phyloP scores from a whole-genome alignment of 306 rosid species.

The Vigna reflexopilosa region DNA sequence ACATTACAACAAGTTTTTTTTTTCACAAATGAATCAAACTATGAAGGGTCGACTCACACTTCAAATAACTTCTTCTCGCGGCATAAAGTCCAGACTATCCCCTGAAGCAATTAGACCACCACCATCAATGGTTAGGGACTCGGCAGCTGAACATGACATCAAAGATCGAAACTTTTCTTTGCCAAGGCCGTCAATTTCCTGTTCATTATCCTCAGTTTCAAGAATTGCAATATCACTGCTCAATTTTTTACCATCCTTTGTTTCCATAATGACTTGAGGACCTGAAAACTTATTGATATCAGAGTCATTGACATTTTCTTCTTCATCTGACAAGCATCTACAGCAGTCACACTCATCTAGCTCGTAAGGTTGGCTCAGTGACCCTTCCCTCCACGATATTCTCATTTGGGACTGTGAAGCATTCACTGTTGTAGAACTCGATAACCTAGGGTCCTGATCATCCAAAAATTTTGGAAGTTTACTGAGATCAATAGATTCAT shows the following conservation, averaged over 20 bases:
- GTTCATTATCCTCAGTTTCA: slow-evolving; percentile 45
- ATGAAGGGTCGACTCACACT: slow-evolving; percentile 44
- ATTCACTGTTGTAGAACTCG: slow-evolving; percentile 56
- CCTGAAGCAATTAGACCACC: slow-evolving; percentile 70
- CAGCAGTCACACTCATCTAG: slow-evolving; percentile 76
- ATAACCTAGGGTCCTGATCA: slow-evolving; percentile 61
- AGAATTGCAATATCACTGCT: slow-evolving; percentile 32
- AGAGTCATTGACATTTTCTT: slow-evolving; percentile 53
- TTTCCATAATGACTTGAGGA: slow-evolving; percentile 47
- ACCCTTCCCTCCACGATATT: slow-evolving; percentile 84
- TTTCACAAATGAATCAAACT: slow-evolving; percentile 35
- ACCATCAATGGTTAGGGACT: slow-evolving; percentile 76
- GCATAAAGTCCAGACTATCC: slow-evolving; percentile 73
- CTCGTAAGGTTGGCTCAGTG: slow-evolving; percentile 62
- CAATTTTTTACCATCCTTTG: slow-evolving; percentile 39
- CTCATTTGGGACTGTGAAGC: slow-evolving; percentile 66
- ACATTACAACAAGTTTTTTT: slow-evolving; percentile 29
- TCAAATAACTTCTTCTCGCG: slow-evolving; percentile 62
- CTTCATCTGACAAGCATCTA: slow-evolving; percentile 87
- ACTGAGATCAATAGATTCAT: slow-evolving; percentile 59
- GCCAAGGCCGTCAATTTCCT: slow-evolving; percentile 40
- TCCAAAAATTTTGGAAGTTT: slow-evolving; percentile 60
- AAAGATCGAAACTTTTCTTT: slow-evolving; percentile 45
- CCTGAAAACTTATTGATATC: slow-evolving; percentile 39
- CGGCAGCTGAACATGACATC: slow-evolving; percentile 54